phyloP scores from a whole-genome alignment of 441 rosid species.

The Jatropha multifida region DNA sequence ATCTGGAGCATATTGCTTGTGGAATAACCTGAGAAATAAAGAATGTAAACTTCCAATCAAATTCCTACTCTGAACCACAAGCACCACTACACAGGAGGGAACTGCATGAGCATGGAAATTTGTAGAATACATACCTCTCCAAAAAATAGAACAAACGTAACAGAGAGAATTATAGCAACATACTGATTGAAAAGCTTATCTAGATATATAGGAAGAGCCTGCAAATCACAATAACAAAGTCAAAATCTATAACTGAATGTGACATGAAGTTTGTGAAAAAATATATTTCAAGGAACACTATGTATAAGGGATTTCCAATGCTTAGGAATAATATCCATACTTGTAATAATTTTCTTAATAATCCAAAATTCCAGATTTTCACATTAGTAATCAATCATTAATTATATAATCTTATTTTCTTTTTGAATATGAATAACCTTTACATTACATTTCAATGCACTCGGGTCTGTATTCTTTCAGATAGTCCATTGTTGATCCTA shows the following conservation, averaged over 20 bases:
- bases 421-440: not conserved
- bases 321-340: not conserved
- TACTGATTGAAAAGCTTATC: constrained; percentile 94
- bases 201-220: constrained; percentile 94
- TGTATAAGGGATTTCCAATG: not conserved
- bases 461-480: not conserved
- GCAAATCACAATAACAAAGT: constrained; percentile 32
- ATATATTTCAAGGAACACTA: not conserved
- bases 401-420: not conserved
- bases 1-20: constrained; percentile 90
- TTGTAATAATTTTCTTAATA: not conserved
- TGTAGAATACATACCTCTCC: constrained; percentile 70
- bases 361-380: not conserved
- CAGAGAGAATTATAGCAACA: constrained; percentile 84
- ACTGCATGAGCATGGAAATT: constrained; percentile 2
- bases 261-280: not conserved
- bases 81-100: not conserved
- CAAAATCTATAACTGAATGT: constrained; percentile 11
- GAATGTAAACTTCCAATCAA: constrained; percentile 9
- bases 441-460: not conserved
- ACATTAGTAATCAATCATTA: not conserved
- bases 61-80: not conserved
- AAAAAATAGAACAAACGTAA: constrained; percentile 81
- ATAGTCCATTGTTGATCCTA: not conserved
- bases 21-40: constrained; percentile 76